A percentile compares a stretch with the other conserved stretches of the same genome.
These are phyloP conservation scores for Penicillium sp. DNA, from an alignment of 2,329 filamentous ascomycete genomes.

Conservation along the genomic window DNA sequence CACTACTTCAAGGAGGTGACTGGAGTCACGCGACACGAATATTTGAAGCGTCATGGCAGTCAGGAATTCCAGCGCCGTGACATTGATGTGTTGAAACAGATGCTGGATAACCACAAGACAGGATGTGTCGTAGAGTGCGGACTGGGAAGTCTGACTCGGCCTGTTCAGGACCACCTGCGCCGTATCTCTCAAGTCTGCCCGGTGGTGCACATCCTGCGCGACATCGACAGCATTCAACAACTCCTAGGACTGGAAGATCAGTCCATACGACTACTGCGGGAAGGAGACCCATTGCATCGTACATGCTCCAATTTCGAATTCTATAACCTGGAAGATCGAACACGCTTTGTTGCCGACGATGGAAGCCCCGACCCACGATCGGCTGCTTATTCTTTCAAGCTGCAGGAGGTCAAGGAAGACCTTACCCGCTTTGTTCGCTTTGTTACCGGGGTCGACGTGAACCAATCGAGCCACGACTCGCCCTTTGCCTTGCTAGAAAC, in stretches of 20 bases:
- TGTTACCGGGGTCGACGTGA: slow-evolving; percentile 55
- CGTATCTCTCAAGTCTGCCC: slow-evolving; percentile 40
- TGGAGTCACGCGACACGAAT: slow-evolving; percentile 44
- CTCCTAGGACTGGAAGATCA: slow-evolving; percentile 47
- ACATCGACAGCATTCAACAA: slow-evolving; percentile 41
- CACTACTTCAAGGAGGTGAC: slow-evolving; percentile 47
- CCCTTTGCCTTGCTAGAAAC: slow-evolving; percentile 62
- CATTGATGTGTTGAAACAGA: slow-evolving; percentile 43
- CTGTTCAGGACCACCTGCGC: slow-evolving; percentile 43
- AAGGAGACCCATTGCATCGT: slow-evolving; percentile 48
- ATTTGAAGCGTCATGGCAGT: slow-evolving; percentile 40
- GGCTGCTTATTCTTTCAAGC: slow-evolving; percentile 49
- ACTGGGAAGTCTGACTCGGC: slow-evolving; percentile 44
- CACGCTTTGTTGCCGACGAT: slow-evolving; percentile 26
- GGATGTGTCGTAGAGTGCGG: slow-evolving; percentile 48
- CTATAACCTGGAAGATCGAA: slow-evolving; percentile 52
- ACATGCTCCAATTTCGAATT: slow-evolving; percentile 50
- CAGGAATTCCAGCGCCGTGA: slow-evolving; percentile 46
- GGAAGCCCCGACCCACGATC: slow-evolving; percentile 46
- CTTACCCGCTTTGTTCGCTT: slow-evolving; percentile 62
- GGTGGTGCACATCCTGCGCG: slow-evolving; percentile 43
- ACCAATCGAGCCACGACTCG: slow-evolving; percentile 57
- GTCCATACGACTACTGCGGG: slow-evolving; percentile 44
- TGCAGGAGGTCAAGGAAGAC: slow-evolving; percentile 59
- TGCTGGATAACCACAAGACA: slow-evolving; percentile 46